Conservation (phyloP, 208 protist genomes). For the Wallacemonas sp. region DNA sequence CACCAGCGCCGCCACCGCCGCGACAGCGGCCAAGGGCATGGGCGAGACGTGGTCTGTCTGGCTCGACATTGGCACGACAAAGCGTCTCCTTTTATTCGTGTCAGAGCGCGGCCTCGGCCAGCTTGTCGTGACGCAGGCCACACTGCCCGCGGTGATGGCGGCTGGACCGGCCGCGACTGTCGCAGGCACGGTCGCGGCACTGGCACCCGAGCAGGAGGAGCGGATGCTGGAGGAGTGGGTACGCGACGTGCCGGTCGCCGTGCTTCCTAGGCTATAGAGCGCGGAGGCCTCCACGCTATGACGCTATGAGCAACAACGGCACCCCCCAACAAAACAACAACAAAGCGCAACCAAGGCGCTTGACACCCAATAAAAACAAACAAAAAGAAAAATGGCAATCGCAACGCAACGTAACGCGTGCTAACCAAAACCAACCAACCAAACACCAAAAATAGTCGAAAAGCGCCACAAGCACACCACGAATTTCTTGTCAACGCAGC, state of each 20-base stretch:
- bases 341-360: not conserved
- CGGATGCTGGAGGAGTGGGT: slow-evolving; percentile 38
- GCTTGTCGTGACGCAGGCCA: slow-evolving; percentile 58
- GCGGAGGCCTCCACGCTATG: no score
- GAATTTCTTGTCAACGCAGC: no score
- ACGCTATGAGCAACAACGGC: no score
- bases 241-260: slow-evolving; percentile 20
- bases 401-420: not conserved
- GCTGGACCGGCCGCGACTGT: not conserved
- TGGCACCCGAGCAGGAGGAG: slow-evolving; percentile 16
- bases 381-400: not conserved
- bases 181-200: not conserved
- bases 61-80: slow-evolving; percentile 36
- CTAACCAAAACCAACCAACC: no score
- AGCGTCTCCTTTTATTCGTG: slow-evolving; percentile 36
- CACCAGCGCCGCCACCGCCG: not conserved
- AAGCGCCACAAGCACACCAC: no score
- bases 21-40: not conserved
- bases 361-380: slow-evolving; percentile 2
- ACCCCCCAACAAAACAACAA: not conserved
- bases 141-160: slow-evolving; percentile 12
- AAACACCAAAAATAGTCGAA: no score
- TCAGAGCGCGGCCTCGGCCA: slow-evolving; percentile 58
- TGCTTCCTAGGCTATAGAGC: slow-evolving; percentile 16
- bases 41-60: slow-evolving; percentile 52